Percentiles rank a stretch among this genome's conserved stretches.
phyloP scores from a whole-genome alignment of 2,329 filamentous ascomycete species.

The Nannizziopsis barbatae region DNA sequence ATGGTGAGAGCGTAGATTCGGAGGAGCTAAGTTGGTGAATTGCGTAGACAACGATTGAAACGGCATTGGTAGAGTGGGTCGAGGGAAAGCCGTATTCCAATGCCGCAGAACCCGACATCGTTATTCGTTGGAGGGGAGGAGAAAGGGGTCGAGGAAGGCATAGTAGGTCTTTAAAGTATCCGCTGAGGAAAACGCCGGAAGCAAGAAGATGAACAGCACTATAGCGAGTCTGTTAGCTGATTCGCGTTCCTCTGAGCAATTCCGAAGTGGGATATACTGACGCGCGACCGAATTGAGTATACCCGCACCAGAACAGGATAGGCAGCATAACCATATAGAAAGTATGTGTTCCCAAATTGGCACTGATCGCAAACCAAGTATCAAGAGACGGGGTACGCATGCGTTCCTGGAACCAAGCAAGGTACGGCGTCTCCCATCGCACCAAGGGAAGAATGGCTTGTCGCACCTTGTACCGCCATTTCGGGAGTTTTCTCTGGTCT shows the following conservation, averaged over 20 bases:
- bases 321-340: slow-evolving; percentile 97
- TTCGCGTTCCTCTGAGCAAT: slow-evolving; percentile 5
- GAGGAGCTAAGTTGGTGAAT: slow-evolving; percentile 58
- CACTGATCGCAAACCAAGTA: slow-evolving; percentile 92
- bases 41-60: slow-evolving; percentile 81
- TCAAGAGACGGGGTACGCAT: slow-evolving; percentile 76
- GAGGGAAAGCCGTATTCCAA: slow-evolving; percentile 96
- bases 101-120: slow-evolving; percentile 75
- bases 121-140: slow-evolving; percentile 84
- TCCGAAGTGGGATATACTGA: slow-evolving; percentile 39
- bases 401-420: slow-evolving; percentile 72
- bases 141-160: slow-evolving; percentile 86
- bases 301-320: slow-evolving; percentile 93
- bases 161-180: slow-evolving; percentile 86
- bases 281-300: slow-evolving; percentile 75
- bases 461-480: slow-evolving; percentile 79
- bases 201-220: slow-evolving; percentile 61
- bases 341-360: slow-evolving; percentile 92
- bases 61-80: slow-evolving; percentile 92
- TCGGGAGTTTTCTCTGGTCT: slow-evolving; percentile 75
- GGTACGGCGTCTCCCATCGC: slow-evolving; percentile 88
- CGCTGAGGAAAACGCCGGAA: slow-evolving; percentile 72
- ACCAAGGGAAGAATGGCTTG: slow-evolving; percentile 74
- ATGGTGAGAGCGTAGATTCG: slow-evolving; percentile 50
- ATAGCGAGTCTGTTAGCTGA: slow-evolving; percentile 6